phyloP scores from a whole-genome alignment of 805 yeast genomes.

The Nakazawaea ernobii region DNA sequence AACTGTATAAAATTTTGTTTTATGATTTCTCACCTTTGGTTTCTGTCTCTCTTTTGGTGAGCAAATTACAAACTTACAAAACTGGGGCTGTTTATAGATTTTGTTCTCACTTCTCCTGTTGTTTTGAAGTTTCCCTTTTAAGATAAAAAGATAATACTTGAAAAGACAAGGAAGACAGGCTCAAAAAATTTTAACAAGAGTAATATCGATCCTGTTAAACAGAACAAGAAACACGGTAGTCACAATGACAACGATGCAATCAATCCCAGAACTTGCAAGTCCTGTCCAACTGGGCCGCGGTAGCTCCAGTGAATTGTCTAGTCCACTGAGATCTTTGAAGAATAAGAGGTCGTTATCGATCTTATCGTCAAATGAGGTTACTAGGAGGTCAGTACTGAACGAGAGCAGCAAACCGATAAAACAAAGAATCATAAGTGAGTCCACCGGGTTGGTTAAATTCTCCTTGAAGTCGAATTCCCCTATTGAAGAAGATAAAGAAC shows the following conservation, averaged over 20 bases:
- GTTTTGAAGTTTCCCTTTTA: slow-evolving; percentile 3
- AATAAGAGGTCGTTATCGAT: slow-evolving; percentile 29
- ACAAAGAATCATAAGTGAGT: slow-evolving; percentile 40
- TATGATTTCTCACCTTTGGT: neutral
- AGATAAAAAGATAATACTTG: neutral
- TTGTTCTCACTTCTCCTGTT: neutral
- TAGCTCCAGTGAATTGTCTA: neutral
- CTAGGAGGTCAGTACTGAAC: slow-evolving; percentile 17
- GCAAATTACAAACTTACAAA: neutral
- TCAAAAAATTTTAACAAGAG: neutral
- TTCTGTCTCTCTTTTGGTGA: neutral
- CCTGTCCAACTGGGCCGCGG: slow-evolving; percentile 1
- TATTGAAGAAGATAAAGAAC: neutral
- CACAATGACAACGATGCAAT: neutral
- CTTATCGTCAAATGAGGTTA: slow-evolving; percentile 16
- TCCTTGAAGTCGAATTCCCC: slow-evolving; percentile 20
- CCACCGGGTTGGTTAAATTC: slow-evolving; percentile 46
- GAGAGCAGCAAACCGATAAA: slow-evolving; percentile 23
- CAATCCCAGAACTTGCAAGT: slow-evolving; percentile 2
- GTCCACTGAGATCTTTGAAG: slow-evolving; percentile 10
- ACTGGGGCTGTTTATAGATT: neutral
- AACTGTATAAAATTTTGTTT: neutral
- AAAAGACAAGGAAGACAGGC: neutral
- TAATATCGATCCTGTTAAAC: too few species aligned
- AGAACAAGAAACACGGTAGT: neutral